Evolutionary conservation across 306 rosid genomes (phyloP).

Genomic region (Dalbergia cochinchinensis): DNA sequence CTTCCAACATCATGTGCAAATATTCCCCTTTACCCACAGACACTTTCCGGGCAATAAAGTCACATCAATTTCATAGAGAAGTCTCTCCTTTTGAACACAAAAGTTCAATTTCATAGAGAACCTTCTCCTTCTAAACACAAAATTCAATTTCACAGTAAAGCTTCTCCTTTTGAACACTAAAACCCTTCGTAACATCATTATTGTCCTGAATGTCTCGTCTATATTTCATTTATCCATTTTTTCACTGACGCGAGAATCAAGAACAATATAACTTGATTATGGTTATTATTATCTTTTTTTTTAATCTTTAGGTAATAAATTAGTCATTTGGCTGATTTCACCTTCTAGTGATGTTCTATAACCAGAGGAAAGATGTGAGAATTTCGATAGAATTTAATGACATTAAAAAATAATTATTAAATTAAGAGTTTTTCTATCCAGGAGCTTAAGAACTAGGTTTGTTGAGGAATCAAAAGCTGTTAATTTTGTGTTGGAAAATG

Average conservation of each 20-base stretch:
- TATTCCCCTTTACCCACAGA: slow-evolving; percentile 7
- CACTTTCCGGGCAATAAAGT: slow-evolving; percentile 54
- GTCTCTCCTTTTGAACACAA: slow-evolving; percentile 16
- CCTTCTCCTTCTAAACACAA: slow-evolving; percentile 15
- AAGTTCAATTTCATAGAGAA: slow-evolving; percentile 10
- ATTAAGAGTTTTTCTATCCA: no score
- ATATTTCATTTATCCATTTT: background rate
- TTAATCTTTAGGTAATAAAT: background rate
- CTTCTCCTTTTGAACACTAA: slow-evolving; percentile 27
- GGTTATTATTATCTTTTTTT: background rate
- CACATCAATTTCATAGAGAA: slow-evolving; percentile 3
- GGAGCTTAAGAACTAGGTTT: no score
- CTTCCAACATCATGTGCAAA: slow-evolving; percentile 20
- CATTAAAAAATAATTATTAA: no score
- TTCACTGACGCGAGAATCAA: background rate
- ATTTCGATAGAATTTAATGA: no score
- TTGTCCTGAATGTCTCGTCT: slow-evolving; percentile 8
- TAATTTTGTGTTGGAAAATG: no score
- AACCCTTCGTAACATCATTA: slow-evolving; percentile 41
- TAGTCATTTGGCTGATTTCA: background rate
- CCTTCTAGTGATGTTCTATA: background rate
- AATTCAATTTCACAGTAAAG: slow-evolving; percentile 18
- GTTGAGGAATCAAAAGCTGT: no score
- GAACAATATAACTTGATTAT: background rate
- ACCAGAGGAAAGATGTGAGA: no score